phyloP scores from a whole-genome alignment of 83 land plant genomes.

The Picea mariana region DNA sequence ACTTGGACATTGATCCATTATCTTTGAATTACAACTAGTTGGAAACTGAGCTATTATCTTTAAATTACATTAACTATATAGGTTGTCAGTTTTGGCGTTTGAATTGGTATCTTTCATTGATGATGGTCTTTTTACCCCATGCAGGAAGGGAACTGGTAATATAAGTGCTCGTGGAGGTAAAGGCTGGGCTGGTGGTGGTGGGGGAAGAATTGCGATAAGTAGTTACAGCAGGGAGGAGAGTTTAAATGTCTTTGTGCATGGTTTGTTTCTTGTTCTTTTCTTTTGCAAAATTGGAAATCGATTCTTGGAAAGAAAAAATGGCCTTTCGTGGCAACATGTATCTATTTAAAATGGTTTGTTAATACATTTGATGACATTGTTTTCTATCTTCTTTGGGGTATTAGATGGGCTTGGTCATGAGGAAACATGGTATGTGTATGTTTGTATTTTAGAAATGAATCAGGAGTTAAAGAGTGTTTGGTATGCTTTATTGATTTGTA shows the following conservation, averaged over 20 bases:
- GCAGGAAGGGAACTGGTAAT: constrained; percentile 25
- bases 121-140: neutral
- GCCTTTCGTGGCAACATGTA: neutral
- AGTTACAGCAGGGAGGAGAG: constrained; percentile 21
- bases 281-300: neutral
- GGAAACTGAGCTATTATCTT: too few relatives aligned
- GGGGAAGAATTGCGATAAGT: constrained; percentile 24
- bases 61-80: neutral
- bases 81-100: neutral
- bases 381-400: neutral
- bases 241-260: constrained; percentile 20
- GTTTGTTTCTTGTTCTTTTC: constrained; percentile 17
- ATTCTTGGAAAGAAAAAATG: neutral
- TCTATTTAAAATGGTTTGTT: neutral
- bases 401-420: too few relatives aligned
- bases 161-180: constrained; percentile 26
- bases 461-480: neutral
- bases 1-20: too few relatives aligned
- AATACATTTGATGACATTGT: neutral
- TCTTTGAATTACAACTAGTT: too few relatives aligned
- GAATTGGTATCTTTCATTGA: neutral
- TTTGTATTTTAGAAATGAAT: neutral
- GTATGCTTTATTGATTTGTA: neutral
- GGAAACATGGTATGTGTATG: neutral
- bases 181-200: constrained; percentile 29